Percentiles rank a stretch among this genome's conserved stretches.
Evolutionary conservation across 2,329 filamentous ascomycete genomes (phyloP).

Genomic region (Pseudogymnoascus sp.): DNA sequence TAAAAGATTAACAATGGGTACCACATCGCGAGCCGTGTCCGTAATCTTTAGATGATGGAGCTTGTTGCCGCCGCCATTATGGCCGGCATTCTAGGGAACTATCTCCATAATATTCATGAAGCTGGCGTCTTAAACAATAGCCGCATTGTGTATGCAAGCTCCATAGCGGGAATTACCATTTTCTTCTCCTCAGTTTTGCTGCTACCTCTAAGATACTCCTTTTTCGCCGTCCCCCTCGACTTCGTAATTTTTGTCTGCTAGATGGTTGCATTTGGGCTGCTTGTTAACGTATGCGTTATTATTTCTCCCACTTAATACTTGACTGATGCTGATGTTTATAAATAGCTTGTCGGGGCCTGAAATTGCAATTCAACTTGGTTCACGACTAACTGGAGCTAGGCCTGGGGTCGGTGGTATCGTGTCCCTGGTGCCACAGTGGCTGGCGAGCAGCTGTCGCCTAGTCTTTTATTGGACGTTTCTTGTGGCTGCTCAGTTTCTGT

Average conservation of each 20-base stretch:
- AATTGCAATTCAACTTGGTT: conserved; percentile 9
- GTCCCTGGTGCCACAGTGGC: not conserved
- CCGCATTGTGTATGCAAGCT: conserved; percentile 3
- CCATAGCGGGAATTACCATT: conserved; percentile 4
- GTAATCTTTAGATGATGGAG: not conserved
- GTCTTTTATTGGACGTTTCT: not conserved
- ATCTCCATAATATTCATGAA: not conserved
- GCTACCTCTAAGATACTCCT: conserved; percentile 7
- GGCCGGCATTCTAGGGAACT: conserved; percentile 2
- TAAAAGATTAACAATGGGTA: not conserved
- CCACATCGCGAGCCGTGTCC: not conserved
- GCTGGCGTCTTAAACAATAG: not conserved
- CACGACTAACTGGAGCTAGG: not conserved
- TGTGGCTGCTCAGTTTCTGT: too few relatives aligned
- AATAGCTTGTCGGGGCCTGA: not conserved
- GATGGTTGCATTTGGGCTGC: conserved; percentile 10
- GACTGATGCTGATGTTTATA: not conserved
- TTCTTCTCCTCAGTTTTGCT: not conserved
- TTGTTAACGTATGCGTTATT: not conserved
- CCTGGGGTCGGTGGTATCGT: conserved; percentile 3
- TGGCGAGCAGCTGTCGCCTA: not conserved
- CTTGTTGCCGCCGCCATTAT: conserved; percentile 1
- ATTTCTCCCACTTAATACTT: not conserved
- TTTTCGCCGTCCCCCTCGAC: not conserved
- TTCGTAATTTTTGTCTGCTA: conserved; percentile 2